These are phyloP conservation scores for Echium plantagineum DNA, from an alignment of 257 asterid genomes.

Conservation along the genomic window DNA sequence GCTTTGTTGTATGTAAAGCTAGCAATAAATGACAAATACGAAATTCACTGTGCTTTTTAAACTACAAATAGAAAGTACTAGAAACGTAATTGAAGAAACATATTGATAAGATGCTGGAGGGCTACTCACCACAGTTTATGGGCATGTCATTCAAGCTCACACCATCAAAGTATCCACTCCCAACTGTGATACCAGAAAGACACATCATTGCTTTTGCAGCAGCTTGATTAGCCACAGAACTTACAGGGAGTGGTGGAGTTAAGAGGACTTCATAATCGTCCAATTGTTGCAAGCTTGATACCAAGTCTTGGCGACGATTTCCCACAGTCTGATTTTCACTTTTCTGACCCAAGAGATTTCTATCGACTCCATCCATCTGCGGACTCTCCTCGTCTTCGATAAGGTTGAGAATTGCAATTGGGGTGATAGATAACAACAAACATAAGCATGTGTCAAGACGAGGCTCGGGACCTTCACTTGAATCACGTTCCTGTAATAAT, in stretches of 20 bases:
- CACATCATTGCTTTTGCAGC: slow-evolving; percentile 10
- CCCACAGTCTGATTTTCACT: neutral
- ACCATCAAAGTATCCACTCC: slow-evolving; percentile 1
- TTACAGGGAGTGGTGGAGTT: slow-evolving; percentile 9
- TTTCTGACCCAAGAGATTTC: neutral
- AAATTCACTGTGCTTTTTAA: neutral
- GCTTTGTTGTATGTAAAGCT: too few relatives aligned
- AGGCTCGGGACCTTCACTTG: slow-evolving; percentile 15
- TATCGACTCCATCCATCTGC: neutral
- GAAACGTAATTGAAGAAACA: neutral
- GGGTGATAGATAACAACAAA: slow-evolving; percentile 9
- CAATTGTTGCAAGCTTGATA: slow-evolving; percentile 9
- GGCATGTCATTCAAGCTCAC: slow-evolving; percentile 1
- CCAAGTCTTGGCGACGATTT: slow-evolving; percentile 5
- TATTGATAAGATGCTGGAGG: neutral
- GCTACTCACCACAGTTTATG: slow-evolving; percentile 5
- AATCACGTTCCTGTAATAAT: slow-evolving; percentile 7
- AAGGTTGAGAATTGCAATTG: slow-evolving; percentile 11
- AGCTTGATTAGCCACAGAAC: slow-evolving; percentile 10
- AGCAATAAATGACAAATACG: too few relatives aligned
- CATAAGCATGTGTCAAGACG: slow-evolving; percentile 12
- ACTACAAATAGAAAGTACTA: neutral
- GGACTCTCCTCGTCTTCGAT: slow-evolving; percentile 6
- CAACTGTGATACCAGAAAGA: slow-evolving; percentile 4
- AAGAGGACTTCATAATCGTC: slow-evolving; percentile 7